Conservation (phyloP, 2,329 filamentous ascomycete genomes). For the Calonectria naviculata region DNA sequence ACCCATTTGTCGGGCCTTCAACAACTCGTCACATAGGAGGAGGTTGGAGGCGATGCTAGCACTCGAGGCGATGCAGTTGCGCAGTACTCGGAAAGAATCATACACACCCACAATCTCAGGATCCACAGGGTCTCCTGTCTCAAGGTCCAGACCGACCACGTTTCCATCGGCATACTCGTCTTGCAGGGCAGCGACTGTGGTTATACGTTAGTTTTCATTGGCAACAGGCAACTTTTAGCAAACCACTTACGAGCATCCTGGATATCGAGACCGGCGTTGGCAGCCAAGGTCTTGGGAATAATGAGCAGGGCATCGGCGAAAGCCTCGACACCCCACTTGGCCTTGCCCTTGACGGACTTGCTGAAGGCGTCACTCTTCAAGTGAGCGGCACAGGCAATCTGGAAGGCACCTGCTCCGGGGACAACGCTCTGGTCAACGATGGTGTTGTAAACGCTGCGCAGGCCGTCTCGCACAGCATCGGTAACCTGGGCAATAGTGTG, state of each 20-base stretch:
- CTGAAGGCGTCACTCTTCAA: slow-evolving; percentile 87
- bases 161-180: slow-evolving; percentile 89
- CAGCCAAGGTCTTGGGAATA: slow-evolving; percentile 97
- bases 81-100: slow-evolving; percentile 94
- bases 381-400: slow-evolving; percentile 90
- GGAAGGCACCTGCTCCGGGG: slow-evolving; percentile 94
- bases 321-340: slow-evolving; percentile 93
- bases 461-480: slow-evolving; percentile 93
- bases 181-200: slow-evolving; percentile 82
- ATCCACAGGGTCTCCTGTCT: slow-evolving; percentile 93
- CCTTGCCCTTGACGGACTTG: slow-evolving; percentile 96
- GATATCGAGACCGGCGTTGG: slow-evolving; percentile 95
- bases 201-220: slow-evolving; percentile 27
- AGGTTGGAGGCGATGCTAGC: slow-evolving; percentile 96
- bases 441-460: slow-evolving; percentile 98
- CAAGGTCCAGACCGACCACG: slow-evolving; percentile 85
- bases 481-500: slow-evolving; percentile 98
- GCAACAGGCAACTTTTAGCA: background rate
- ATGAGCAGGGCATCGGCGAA: slow-evolving; percentile 95
- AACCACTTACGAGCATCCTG: slow-evolving; percentile 86
- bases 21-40: slow-evolving; percentile 93
- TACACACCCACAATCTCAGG: slow-evolving; percentile 92
- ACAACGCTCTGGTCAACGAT: slow-evolving; percentile 98
- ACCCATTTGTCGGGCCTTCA: slow-evolving; percentile 98
- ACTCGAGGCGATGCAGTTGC: slow-evolving; percentile 94